These are phyloP conservation scores for Tulasnella sp. DNA, from an alignment of 768 basidiomycete species.

Conservation along the genomic window DNA sequence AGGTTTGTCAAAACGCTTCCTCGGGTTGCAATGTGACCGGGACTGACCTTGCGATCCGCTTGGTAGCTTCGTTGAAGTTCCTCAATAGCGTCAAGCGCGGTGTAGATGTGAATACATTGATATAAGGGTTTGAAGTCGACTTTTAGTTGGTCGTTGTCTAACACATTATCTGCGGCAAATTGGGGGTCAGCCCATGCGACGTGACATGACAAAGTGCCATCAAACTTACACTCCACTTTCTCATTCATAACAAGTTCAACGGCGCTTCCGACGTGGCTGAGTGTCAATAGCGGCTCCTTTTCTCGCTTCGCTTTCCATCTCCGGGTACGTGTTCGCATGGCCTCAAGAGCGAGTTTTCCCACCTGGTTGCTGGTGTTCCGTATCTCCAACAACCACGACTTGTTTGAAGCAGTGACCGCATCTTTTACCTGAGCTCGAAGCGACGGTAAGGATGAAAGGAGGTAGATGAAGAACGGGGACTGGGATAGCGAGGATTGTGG, in stretches of 20 bases:
- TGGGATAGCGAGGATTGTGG: constrained; percentile 80
- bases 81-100: constrained; percentile 77
- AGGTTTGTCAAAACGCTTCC: not conserved
- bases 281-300: constrained; percentile 65
- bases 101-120: constrained; percentile 95
- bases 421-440: constrained; percentile 81
- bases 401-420: constrained; percentile 87
- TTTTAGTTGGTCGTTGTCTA: constrained; percentile 78
- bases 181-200: not conserved
- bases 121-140: constrained; percentile 94
- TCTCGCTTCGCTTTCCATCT: constrained; percentile 79
- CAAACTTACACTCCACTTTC: constrained; percentile 83
- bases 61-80: constrained; percentile 89
- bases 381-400: constrained; percentile 94
- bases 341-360: constrained; percentile 76
- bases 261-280: constrained; percentile 76
- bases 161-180: constrained; percentile 55
- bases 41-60: constrained; percentile 79
- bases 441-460: constrained; percentile 85
- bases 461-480: constrained; percentile 85
- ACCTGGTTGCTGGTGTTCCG: constrained; percentile 78
- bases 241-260: constrained; percentile 89
- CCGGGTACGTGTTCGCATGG: constrained; percentile 72
- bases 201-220: not conserved
- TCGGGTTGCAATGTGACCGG: not conserved